Percentiles rank a stretch among this genome's conserved stretches.
These are phyloP conservation scores for Eucalyptus sp. DNA, from an alignment of 345 rosid species.

Conservation along the genomic window DNA sequence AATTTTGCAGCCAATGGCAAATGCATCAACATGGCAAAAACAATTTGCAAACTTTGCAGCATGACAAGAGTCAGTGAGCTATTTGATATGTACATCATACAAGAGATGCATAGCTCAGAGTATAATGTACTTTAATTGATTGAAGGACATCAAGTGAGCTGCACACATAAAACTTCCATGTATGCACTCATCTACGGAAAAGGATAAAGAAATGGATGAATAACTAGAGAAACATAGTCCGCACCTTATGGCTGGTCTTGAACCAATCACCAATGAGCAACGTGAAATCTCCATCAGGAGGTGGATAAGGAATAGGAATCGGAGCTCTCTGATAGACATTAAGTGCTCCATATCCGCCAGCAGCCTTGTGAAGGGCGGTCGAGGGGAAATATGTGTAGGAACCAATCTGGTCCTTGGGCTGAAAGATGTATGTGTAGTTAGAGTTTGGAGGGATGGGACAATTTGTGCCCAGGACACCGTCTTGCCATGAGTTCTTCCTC, in stretches of 20 bases:
- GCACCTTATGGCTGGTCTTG: conserved; percentile 69
- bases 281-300: conserved; percentile 66
- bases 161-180: background rate
- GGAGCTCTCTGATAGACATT: conserved; percentile 46
- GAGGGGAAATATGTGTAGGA: conserved; percentile 77
- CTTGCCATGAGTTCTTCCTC: conserved; percentile 89
- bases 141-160: background rate
- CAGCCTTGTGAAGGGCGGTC: conserved; percentile 65
- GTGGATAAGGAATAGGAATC: conserved; percentile 69
- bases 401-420: conserved; percentile 91
- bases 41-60: background rate
- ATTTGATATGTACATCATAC: background rate
- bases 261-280: conserved; percentile 82
- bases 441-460: conserved; percentile 80
- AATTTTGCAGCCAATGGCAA: background rate
- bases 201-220: background rate
- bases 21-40: background rate
- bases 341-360: conserved; percentile 78
- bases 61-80: background rate
- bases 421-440: conserved; percentile 75
- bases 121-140: background rate
- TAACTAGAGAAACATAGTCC: background rate
- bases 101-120: background rate
- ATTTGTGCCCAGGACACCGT: conserved; percentile 76
- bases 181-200: background rate